These are phyloP conservation scores for Emericellopsis atlantica DNA, from an alignment of 2,329 filamentous ascomycete genomes.

Conservation along the genomic window DNA sequence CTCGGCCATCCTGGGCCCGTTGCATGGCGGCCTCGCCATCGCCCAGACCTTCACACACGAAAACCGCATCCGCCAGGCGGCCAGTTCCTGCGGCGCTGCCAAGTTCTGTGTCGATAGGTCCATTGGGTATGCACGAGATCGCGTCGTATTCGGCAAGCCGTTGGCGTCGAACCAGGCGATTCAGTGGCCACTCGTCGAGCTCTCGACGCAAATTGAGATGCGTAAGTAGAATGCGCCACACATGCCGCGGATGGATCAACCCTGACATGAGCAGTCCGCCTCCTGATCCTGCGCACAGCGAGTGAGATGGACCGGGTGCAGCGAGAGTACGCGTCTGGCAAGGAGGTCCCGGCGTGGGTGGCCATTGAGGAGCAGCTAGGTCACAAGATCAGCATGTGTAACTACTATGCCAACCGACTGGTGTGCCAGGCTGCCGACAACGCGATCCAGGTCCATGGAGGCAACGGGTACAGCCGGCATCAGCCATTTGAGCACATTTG, in stretches of 20 bases:
- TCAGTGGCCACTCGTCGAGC: conserved; percentile 8
- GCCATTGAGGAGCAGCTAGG: conserved; percentile 7
- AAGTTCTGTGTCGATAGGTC: conserved; percentile 5
- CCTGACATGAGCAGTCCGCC: conserved; percentile 1
- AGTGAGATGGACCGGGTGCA: conserved; percentile 6
- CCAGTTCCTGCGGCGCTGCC: conserved; percentile 6
- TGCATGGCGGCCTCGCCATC: conserved; percentile 6
- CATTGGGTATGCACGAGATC: conserved; percentile 5
- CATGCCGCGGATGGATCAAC: no score
- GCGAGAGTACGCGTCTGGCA: background rate
- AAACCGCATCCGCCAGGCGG: conserved; percentile 7
- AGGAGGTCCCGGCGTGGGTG: conserved; percentile 4
- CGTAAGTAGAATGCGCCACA: no score
- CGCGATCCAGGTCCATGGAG: conserved; percentile 8
- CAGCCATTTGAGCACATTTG: conserved; percentile 8
- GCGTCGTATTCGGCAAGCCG: conserved; percentile 6
- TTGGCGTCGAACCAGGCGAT: conserved; percentile 7
- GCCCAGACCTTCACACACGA: conserved; percentile 8
- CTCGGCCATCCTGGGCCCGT: conserved; percentile 4
- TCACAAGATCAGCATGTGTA: conserved; percentile 8
- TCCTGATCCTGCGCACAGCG: conserved; percentile 6
- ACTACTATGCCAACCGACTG: conserved; percentile 7
- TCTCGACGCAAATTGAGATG: conserved; percentile 7
- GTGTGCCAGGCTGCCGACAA: conserved; percentile 6
- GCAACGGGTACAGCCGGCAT: conserved; percentile 7